Base-by-base conservation (phyloP, 2,329 filamentous ascomycete species). In the Apiospora koreana region DNA sequence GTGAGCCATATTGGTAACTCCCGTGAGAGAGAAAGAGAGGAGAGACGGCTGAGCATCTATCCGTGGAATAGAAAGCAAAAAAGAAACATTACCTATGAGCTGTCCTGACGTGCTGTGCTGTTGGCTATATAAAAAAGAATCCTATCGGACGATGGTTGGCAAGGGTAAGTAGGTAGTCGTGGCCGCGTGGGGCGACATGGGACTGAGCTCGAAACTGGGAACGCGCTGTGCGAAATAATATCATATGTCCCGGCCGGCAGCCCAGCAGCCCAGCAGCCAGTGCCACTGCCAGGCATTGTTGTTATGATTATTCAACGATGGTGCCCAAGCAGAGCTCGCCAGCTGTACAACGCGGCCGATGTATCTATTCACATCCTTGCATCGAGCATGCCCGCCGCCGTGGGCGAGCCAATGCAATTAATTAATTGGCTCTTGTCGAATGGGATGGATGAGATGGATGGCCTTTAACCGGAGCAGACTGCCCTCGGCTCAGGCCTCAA, bases 321-420 rank as follows among this genome's bases (percentile, higher is more conserved):
- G 50, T 58, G 50, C 50, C 50, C 50, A 58, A 58, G 50, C 50
- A 58, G 31, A 58, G 50, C 28, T 31, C 28, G 50, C 50, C 50
- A 62, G 18, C 18, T 62, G 54, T 62, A n/a, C 54, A 62, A 62
- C 54, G 54, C 54, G 54, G 54, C 54, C 28, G 54, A 31, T 31
- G 31, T 38, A 62, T 38, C 54, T 62, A 62, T 62, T n/a, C 54
- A 31, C 31, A 62, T 62, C 54, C 54, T 62, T 62, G 54, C 28
- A 62, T 18, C 54, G 54, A 62, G 54, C 54, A 38, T 62, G 54
- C 28, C 18, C 54, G 54, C 54, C 31, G 54, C 18, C 31, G 10
- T 38, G 54, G 54, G 28, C 54, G 54, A 62, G 54, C 54, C 54
- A 62, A 62, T 62, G 54, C 54, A 38, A 38, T 62, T n/a, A 62